A percentile compares a stretch with the other conserved stretches of the same genome.
Evolutionary conservation across 805 yeast genomes (phyloP).

Genomic region (Starmerella geochares): DNA sequence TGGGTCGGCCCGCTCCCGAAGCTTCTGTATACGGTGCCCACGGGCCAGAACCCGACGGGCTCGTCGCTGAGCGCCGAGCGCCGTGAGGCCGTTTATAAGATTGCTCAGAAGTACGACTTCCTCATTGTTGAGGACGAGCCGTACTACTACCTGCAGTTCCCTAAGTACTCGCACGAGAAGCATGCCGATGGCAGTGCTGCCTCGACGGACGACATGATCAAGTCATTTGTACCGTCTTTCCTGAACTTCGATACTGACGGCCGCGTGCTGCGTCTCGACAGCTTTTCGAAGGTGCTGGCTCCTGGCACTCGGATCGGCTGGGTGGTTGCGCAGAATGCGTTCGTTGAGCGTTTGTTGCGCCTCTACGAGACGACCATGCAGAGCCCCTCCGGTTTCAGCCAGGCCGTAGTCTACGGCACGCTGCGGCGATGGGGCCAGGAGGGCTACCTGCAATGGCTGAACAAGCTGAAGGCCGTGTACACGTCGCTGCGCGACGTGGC

Average conservation of each 20-base stretch:
- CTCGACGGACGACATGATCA: slow-evolving; percentile 55
- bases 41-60: slow-evolving; percentile 98
- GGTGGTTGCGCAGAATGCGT: slow-evolving; percentile 60
- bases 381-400: slow-evolving; percentile 71
- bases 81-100: slow-evolving; percentile 60
- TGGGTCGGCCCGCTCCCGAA: slow-evolving; percentile 52
- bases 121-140: slow-evolving; percentile 92
- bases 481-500: slow-evolving; percentile 81
- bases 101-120: slow-evolving; percentile 78
- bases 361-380: slow-evolving; percentile 75
- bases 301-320: slow-evolving; percentile 88
- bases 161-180: slow-evolving; percentile 27
- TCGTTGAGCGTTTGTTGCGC: slow-evolving; percentile 58
- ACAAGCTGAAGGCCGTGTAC: slow-evolving; percentile 62
- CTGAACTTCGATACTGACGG: slow-evolving; percentile 72
- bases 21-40: slow-evolving; percentile 77
- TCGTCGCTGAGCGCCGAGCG: slow-evolving; percentile 67
- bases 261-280: slow-evolving; percentile 78
- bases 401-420: slow-evolving; percentile 57
- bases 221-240: slow-evolving; percentile 64
- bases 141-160: slow-evolving; percentile 74
- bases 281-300: slow-evolving; percentile 83
- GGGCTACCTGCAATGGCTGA: slow-evolving; percentile 84
- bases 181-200: slow-evolving; percentile 20
- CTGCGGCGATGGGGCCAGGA: slow-evolving; percentile 81